Conservation (phyloP, 345 rosid species). For the Nephelium lappaceum region DNA sequence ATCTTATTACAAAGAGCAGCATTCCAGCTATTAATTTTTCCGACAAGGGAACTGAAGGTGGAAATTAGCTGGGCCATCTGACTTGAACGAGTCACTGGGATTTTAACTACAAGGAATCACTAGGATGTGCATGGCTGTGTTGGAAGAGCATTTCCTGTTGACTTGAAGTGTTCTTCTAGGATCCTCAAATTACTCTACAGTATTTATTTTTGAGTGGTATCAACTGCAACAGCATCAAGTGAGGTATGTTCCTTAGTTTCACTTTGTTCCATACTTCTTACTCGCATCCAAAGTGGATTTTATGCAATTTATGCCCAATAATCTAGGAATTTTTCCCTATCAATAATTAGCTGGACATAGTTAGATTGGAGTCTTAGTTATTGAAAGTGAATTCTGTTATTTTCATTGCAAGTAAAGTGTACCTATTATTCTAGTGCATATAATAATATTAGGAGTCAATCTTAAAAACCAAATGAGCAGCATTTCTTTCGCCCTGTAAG, state of each 20-base stretch:
- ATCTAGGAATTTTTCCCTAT: background rate
- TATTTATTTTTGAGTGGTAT: background rate
- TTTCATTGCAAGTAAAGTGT: no score
- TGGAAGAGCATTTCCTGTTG: background rate
- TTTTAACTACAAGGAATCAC: background rate
- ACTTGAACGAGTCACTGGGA: background rate
- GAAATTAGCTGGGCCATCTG: slow-evolving; percentile 12
- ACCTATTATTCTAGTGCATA: no score
- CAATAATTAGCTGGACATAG: background rate
- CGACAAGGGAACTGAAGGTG: slow-evolving; percentile 28
- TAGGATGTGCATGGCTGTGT: background rate
- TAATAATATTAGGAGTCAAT: no score
- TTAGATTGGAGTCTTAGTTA: background rate
- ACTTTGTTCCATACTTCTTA: background rate
- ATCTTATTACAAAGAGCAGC: slow-evolving; percentile 48
- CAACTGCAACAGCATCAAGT: background rate
- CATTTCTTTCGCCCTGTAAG: no score
- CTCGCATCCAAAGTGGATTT: background rate
- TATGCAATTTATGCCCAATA: background rate
- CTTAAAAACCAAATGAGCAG: no score
- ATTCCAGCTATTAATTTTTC: slow-evolving; percentile 33
- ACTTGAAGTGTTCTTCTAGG: background rate
- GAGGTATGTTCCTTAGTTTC: slow-evolving; percentile 1
- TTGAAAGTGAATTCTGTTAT: no score
- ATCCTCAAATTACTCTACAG: background rate